Conservation (phyloP, 495 filamentous ascomycete genomes). For the Bathelium albidoporum region DNA sequence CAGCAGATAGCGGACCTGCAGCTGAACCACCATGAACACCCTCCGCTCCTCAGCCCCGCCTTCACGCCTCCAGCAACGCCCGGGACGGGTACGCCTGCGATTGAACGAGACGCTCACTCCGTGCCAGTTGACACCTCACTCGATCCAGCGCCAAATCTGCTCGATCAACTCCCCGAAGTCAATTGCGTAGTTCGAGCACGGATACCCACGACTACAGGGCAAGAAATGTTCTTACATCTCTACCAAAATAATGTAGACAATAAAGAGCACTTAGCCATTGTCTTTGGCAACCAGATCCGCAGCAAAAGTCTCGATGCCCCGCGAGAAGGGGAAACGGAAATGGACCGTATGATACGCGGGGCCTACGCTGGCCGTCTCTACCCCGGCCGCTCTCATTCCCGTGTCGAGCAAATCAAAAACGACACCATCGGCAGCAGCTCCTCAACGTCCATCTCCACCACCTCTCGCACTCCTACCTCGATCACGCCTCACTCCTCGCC, state of each 20-base stretch:
- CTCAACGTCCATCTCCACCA: not conserved
- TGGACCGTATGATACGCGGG: constrained; percentile 90
- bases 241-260: constrained; percentile 87
- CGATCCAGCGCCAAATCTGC: constrained; percentile 16
- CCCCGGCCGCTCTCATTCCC: constrained; percentile 60
- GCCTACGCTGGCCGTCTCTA: constrained; percentile 83
- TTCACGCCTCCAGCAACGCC: constrained; percentile 37
- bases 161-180: constrained; percentile 29
- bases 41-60: constrained; percentile 31
- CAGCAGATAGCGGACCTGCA: constrained; percentile 20
- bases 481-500: constrained; percentile 3
- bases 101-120: constrained; percentile 20
- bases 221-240: constrained; percentile 94
- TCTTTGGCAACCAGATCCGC: constrained; percentile 80
- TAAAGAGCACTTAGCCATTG: constrained; percentile 97
- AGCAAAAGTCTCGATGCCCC: constrained; percentile 68
- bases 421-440: constrained; percentile 17
- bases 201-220: constrained; percentile 56
- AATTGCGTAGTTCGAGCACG: constrained; percentile 35
- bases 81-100: constrained; percentile 20
- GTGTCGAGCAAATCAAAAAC: constrained; percentile 41
- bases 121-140: constrained; percentile 25
- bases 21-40: constrained; percentile 18
- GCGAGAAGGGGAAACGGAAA: constrained; percentile 81
- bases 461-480: not conserved